Base-by-base conservation (phyloP, 108 stramenopile species). In the Cyclotella choctawhatcheeana region DNA sequence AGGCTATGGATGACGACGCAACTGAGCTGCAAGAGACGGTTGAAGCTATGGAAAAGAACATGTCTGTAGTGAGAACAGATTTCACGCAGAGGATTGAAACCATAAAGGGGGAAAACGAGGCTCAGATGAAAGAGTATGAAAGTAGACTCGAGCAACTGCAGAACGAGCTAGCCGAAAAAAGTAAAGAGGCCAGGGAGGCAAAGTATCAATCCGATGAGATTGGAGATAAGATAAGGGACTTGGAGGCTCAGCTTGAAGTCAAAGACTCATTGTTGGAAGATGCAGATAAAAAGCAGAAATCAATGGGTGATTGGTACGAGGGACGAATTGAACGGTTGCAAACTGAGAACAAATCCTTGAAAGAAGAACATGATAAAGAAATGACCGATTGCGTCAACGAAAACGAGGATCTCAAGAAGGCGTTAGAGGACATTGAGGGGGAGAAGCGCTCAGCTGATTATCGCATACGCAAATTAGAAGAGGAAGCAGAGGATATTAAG, bases 21-120 rank as follows among this genome's bases (percentile, higher is more conserved):
- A 51, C 67, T 12, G 78, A 79, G 45, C 62, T 79, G 64, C 71
- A 72, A 68, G 78, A 79, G 60, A 72, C 71, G 18, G 35, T 79
- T 44, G 78, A 79, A 45, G 71, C 61, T 20, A 79, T 79, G 78
- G 71, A 79, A 29, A 79, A 79, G 61, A 79, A 79, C 47, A 79
- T 79, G 78, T 25, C 53, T 3, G 71, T 64, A 1, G 78, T 79
- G 25, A 48, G 71, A n/a, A 67, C 58, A 0, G 78, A 79, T 56
- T 73, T 79, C 44, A 50, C 64, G 26, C 53, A 64, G 13, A 40
- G 78, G 27, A 73, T 73, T 31, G 67, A 79, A 21, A 50, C 61
- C 37, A 47, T 66, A 32, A 58, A 67, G 31, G 71, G 63, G 44
- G 59, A 79, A 37, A n/a, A 37, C 21, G 12, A 32, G 10, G 66